phyloP scores from a whole-genome alignment of 2,329 filamentous ascomycete genomes.

The Fusarium veterinarium region DNA sequence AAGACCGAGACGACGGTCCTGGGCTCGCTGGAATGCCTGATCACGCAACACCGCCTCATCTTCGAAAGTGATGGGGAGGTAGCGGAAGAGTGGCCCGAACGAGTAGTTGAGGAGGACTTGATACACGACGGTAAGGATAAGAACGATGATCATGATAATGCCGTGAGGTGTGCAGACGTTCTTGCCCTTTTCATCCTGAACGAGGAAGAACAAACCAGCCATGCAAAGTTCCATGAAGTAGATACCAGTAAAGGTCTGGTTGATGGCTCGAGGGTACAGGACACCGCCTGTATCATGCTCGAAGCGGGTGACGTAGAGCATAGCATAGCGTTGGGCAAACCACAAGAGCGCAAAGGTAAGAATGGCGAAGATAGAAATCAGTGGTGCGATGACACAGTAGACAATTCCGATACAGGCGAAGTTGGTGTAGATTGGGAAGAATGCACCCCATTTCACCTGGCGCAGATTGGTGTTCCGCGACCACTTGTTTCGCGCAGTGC shows the following conservation, averaged over 20 bases:
- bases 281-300: slow-evolving; percentile 91
- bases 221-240: slow-evolving; percentile 95
- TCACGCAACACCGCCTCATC: slow-evolving; percentile 95
- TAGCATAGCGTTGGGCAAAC: slow-evolving; percentile 96
- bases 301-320: slow-evolving; percentile 93
- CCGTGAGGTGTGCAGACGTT: slow-evolving; percentile 79
- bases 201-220: slow-evolving; percentile 89
- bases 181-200: slow-evolving; percentile 64
- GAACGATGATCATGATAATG: slow-evolving; percentile 82
- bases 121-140: slow-evolving; percentile 78
- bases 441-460: slow-evolving; percentile 87
- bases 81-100: slow-evolving; percentile 86
- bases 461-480: slow-evolving; percentile 81
- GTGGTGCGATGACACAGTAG: slow-evolving; percentile 87
- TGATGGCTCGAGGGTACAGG: slow-evolving; percentile 90
- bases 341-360: slow-evolving; percentile 92
- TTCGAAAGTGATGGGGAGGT: slow-evolving; percentile 93
- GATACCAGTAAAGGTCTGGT: slow-evolving; percentile 93
- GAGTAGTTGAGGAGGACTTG: slow-evolving; percentile 84
- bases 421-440: slow-evolving; percentile 97
- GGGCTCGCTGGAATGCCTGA: slow-evolving; percentile 84
- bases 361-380: slow-evolving; percentile 93
- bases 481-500: slow-evolving; percentile 86
- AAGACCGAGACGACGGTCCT: slow-evolving; percentile 76
- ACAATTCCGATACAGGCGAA: slow-evolving; percentile 92